phyloP scores from a whole-genome alignment of 129 eudicot species.

The Flaveria robusta region DNA sequence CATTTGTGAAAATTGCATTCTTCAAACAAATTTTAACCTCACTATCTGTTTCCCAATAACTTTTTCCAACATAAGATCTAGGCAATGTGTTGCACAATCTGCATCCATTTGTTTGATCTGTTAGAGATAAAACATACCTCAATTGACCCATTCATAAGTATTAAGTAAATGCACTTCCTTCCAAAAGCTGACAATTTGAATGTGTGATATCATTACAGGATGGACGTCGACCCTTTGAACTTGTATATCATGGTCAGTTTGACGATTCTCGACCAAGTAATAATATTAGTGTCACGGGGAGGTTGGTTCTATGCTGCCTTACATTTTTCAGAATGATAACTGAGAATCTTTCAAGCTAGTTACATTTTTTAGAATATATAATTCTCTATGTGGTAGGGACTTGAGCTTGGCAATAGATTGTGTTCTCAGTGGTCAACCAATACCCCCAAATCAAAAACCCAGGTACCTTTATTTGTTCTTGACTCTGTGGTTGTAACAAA shows the following conservation, averaged over 20 bases:
- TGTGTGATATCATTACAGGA: constrained; percentile 54
- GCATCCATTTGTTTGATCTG: background rate
- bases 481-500: background rate
- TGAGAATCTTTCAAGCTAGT: constrained; percentile 20
- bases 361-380: background rate
- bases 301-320: constrained; percentile 47
- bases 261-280: constrained; percentile 96
- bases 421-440: constrained; percentile 84
- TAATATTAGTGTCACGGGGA: constrained; percentile 74
- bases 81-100: too few relatives aligned
- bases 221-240: constrained; percentile 94
- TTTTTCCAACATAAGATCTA: too few relatives aligned
- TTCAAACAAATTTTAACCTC: too few relatives aligned
- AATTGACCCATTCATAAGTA: background rate
- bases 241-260: constrained; percentile 97
- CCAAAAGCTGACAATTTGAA: background rate
- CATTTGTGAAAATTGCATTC: too few relatives aligned
- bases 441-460: constrained; percentile 71
- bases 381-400: constrained; percentile 57
- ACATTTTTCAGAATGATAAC: constrained; percentile 10
- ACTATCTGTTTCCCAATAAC: too few relatives aligned
- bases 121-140: background rate
- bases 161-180: background rate
- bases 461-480: constrained; percentile 50
- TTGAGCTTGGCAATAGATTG: constrained; percentile 80